Conservation (phyloP, 352 stramenopile species). For the Aphanomyces euteiches region DNA sequence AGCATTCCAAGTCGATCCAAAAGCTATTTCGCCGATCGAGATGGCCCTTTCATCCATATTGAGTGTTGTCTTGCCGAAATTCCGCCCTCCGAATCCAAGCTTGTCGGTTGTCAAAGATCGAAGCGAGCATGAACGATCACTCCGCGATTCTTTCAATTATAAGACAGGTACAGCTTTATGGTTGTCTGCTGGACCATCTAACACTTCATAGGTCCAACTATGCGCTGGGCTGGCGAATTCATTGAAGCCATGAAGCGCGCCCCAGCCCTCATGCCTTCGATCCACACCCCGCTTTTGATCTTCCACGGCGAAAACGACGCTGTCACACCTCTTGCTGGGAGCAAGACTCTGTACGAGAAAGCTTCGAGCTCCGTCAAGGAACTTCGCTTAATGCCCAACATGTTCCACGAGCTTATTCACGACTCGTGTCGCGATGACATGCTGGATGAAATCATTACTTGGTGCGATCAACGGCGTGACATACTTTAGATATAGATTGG, state of each 20-base stretch:
- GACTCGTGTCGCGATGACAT: slow-evolving; percentile 5
- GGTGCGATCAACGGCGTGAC: neutral
- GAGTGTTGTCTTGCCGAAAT: slow-evolving; percentile 38
- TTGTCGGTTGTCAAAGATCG: slow-evolving; percentile 39
- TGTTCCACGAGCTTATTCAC: slow-evolving; percentile 1
- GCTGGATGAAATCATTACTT: neutral
- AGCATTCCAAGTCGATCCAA: slow-evolving; percentile 38
- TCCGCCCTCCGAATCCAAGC: slow-evolving; percentile 35
- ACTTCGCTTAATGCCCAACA: neutral
- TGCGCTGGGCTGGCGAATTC: slow-evolving; percentile 23
- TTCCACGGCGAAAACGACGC: neutral
- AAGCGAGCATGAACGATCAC: slow-evolving; percentile 36
- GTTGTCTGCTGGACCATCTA: neutral
- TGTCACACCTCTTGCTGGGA: neutral
- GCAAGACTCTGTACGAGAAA: neutral
- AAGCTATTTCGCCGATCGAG: slow-evolving; percentile 27
- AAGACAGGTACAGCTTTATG: slow-evolving; percentile 10
- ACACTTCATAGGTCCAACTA: neutral
- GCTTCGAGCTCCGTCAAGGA: neutral
- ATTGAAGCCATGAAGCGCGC: neutral
- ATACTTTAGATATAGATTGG: neutral
- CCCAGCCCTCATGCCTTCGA: neutral
- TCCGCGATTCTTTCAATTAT: slow-evolving; percentile 39
- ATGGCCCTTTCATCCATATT: slow-evolving; percentile 33
- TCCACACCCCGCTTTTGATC: slow-evolving; percentile 1